A percentile compares a stretch with the other conserved stretches of the same genome.
Conservation (phyloP, 2,329 filamentous ascomycete genomes). For the Pseudophaeomoniella oleicola region DNA sequence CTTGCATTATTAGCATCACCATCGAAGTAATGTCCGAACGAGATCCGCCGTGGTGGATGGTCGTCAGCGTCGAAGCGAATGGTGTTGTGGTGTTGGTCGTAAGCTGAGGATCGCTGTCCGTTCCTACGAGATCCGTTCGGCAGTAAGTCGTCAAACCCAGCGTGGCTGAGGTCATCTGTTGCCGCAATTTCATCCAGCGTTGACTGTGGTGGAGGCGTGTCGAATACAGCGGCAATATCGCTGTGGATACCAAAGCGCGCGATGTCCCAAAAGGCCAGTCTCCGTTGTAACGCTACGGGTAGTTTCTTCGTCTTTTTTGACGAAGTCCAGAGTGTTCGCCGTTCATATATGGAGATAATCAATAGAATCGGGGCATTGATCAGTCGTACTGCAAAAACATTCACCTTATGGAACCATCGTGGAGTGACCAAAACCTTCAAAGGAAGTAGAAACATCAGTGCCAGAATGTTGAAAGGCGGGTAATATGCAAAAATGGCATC, state of each 20-base stretch:
- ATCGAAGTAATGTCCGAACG: background rate
- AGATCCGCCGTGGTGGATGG: background rate
- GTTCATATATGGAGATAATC: conserved; percentile 55
- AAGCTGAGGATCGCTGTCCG: too few relatives aligned
- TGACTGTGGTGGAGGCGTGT: conserved; percentile 51
- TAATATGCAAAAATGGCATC: conserved; percentile 73
- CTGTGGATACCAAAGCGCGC: conserved; percentile 56
- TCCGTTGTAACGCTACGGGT: conserved; percentile 2
- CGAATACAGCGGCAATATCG: conserved; percentile 59
- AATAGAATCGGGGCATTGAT: conserved; percentile 65
- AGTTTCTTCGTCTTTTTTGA: background rate
- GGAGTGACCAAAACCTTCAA: conserved; percentile 65
- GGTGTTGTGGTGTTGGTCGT: background rate
- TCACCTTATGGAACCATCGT: conserved; percentile 82
- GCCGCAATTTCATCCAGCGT: conserved; percentile 26
- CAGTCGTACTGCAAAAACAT: conserved; percentile 59
- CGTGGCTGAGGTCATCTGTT: conserved; percentile 1
- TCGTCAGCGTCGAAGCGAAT: background rate
- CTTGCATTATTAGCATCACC: background rate
- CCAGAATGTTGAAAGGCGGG: conserved; percentile 71
- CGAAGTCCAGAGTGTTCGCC: conserved; percentile 16
- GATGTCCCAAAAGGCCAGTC: conserved; percentile 45
- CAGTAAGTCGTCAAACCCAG: background rate
- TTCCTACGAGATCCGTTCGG: background rate
- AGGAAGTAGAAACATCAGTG: conserved; percentile 58